A percentile compares a stretch with the other conserved stretches of the same genome.
Evolutionary conservation across 225 moss, liverwort and hornwort species (phyloP).

Genomic region (Ulota crispa): DNA sequence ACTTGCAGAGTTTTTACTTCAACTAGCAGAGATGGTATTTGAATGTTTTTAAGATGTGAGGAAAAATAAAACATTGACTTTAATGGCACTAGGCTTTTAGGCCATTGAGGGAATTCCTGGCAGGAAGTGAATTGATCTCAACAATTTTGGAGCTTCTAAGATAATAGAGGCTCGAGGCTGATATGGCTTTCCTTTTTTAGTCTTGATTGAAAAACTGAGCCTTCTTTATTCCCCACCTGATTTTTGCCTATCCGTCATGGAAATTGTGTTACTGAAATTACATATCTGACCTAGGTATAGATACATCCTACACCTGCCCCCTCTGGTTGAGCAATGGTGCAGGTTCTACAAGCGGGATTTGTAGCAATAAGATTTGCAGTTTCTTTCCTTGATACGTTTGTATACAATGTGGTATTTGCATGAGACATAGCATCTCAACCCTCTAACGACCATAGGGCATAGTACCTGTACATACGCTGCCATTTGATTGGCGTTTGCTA

Average conservation of each 20-base stretch:
- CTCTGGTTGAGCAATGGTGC: too few relatives aligned
- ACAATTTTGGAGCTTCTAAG: neutral
- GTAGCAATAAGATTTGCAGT: too few relatives aligned
- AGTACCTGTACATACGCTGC: too few relatives aligned
- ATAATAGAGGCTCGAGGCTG: neutral
- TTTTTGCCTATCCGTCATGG: too few relatives aligned
- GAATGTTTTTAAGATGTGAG: conserved; percentile 10
- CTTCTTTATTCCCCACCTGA: too few relatives aligned
- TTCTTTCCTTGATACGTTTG: neutral
- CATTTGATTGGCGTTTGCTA: too few relatives aligned
- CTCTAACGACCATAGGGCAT: too few relatives aligned
- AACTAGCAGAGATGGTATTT: neutral
- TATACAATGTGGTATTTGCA: neutral
- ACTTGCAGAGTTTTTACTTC: neutral
- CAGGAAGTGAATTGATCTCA: neutral
- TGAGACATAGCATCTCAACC: conserved; percentile 11
- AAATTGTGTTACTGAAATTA: too few relatives aligned
- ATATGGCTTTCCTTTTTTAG: neutral
- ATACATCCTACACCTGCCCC: too few relatives aligned
- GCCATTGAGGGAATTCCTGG: neutral
- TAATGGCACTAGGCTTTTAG: neutral
- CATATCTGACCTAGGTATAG: too few relatives aligned
- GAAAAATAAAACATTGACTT: neutral
- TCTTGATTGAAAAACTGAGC: too few relatives aligned
- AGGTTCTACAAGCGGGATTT: too few relatives aligned